Percentiles rank a stretch among this genome's conserved stretches.
Evolutionary conservation across 805 yeast species (phyloP).

Genomic region (Candida wancherniae): DNA sequence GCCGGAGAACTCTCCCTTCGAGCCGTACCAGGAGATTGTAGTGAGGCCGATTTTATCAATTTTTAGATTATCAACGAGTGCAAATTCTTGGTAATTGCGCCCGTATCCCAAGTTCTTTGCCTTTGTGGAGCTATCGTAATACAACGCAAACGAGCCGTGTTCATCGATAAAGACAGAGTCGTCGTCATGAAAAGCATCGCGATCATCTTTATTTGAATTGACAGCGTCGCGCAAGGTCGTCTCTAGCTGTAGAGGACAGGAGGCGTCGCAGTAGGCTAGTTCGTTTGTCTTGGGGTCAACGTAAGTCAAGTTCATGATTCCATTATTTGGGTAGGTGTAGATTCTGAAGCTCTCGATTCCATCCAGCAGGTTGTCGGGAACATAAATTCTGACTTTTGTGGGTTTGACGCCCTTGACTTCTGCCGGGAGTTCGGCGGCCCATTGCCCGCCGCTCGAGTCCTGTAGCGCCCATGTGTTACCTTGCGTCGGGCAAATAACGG

Average conservation of each 20-base stretch:
- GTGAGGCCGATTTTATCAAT: conserved; percentile 60
- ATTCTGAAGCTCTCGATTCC: conserved; percentile 66
- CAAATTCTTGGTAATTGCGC: conserved; percentile 69
- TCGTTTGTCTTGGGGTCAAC: conserved; percentile 65
- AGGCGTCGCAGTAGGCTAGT: conserved; percentile 72
- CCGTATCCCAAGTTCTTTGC: conserved; percentile 40
- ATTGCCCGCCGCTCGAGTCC: conserved; percentile 52
- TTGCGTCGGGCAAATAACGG: conserved; percentile 56
- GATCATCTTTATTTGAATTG: conserved; percentile 20
- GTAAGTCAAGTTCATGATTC: conserved; percentile 90
- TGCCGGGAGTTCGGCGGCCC: conserved; percentile 58
- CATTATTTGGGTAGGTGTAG: conserved; percentile 69
- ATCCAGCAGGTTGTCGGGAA: conserved; percentile 45
- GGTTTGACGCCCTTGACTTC: conserved; percentile 47
- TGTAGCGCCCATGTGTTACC: conserved; percentile 50
- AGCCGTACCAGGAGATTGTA: conserved; percentile 65
- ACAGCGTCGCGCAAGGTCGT: conserved; percentile 29
- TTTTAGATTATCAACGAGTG: conserved; percentile 63
- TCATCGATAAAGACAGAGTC: conserved; percentile 28
- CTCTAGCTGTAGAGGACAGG: conserved; percentile 66
- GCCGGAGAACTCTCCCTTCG: conserved; percentile 64
- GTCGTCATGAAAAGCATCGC: conserved; percentile 12
- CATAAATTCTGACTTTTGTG: conserved; percentile 66
- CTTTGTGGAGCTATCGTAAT: conserved; percentile 30
- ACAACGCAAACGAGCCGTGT: conserved; percentile 32